These are phyloP conservation scores for Ochromonadaceae sp. DNA, from an alignment of 352 stramenopile genomes.

Conservation along the genomic window DNA sequence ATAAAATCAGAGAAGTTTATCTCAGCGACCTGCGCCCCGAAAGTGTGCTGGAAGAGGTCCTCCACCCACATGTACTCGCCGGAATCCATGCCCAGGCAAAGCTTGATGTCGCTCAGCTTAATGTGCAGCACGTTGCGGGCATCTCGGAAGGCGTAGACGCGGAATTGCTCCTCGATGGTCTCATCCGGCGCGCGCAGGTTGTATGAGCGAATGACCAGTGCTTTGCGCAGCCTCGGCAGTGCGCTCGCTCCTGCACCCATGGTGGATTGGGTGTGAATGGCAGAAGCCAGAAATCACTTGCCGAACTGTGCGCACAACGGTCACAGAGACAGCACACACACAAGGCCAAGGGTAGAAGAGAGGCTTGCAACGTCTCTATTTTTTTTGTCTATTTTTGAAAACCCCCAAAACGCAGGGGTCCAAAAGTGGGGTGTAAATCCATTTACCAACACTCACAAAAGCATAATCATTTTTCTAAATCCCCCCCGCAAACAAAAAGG, in stretches of 20 bases:
- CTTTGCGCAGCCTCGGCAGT: neutral
- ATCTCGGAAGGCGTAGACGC: neutral
- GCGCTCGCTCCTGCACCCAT: constrained; percentile 6
- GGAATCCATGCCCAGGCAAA: neutral
- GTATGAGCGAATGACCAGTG: constrained; percentile 13
- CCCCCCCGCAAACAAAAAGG: too few relatives aligned
- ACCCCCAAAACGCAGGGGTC: too few relatives aligned
- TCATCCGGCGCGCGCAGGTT: constrained; percentile 1
- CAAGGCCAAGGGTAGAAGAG: too few relatives aligned
- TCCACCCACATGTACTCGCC: neutral
- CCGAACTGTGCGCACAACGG: too few relatives aligned
- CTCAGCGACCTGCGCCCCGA: neutral
- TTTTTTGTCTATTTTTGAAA: too few relatives aligned
- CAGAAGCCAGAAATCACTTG: too few relatives aligned
- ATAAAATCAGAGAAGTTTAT: constrained; percentile 6
- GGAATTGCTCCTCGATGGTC: constrained; percentile 4
- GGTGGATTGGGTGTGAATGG: too few relatives aligned
- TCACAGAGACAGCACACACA: too few relatives aligned
- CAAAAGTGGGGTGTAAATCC: too few relatives aligned
- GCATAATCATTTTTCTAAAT: too few relatives aligned
- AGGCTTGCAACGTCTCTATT: too few relatives aligned
- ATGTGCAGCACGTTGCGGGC: neutral
- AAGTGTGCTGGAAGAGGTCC: neutral
- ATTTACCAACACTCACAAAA: too few relatives aligned
- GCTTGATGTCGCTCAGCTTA: neutral